phyloP scores from a whole-genome alignment of 1,284 basidiomycete species.

The Trichosporon sp. region DNA sequence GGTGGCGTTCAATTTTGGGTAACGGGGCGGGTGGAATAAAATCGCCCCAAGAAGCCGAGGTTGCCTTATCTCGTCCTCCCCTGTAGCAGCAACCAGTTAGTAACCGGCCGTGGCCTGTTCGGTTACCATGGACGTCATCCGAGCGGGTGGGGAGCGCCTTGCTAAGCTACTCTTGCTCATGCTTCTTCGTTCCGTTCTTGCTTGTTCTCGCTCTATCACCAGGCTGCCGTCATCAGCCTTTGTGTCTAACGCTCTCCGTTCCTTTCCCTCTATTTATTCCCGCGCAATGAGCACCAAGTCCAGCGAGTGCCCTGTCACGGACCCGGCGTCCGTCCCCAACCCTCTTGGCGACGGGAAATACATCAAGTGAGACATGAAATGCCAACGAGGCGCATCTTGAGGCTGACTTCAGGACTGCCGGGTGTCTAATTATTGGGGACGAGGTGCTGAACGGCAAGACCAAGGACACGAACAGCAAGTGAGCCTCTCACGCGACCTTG shows the following conservation, averaged over 20 bases:
- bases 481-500: conserved; percentile 8
- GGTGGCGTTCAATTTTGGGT: conserved; percentile 3
- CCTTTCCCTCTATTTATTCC: background rate
- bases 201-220: background rate
- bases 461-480: conserved; percentile 68
- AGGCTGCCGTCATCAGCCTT: background rate
- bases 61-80: background rate
- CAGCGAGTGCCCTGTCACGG: conserved; percentile 28
- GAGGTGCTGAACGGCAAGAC: conserved; percentile 55
- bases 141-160: background rate
- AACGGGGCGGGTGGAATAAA: conserved; percentile 1
- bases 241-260: background rate
- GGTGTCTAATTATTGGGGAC: conserved; percentile 50
- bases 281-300: conserved; percentile 13
- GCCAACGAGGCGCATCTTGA: background rate
- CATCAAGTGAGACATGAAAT: conserved; percentile 53
- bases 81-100: background rate
- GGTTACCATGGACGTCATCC: background rate
- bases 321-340: conserved; percentile 48
- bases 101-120: background rate
- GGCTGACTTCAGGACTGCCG: conserved; percentile 37
- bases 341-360: conserved; percentile 63
- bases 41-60: background rate
- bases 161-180: conserved; percentile 1
- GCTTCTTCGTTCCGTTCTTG: background rate